Evolutionary conservation across 345 rosid genomes (phyloP).

Genomic region (Linum tenue): DNA sequence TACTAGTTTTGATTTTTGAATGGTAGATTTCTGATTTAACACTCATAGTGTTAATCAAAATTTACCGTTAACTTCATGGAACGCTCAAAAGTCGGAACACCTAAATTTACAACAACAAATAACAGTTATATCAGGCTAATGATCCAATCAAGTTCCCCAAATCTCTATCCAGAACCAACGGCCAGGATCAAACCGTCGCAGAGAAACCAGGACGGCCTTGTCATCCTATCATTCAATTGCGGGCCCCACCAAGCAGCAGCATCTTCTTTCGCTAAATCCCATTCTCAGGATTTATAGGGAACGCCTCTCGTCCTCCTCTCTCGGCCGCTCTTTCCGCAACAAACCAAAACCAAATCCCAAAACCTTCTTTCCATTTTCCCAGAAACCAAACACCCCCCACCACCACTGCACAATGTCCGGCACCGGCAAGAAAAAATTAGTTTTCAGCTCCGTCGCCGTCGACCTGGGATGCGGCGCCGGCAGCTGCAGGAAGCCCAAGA

Average conservation of each 20-base stretch:
- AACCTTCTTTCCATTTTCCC: neutral
- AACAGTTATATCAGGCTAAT: too few species aligned
- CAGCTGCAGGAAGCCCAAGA: constrained; percentile 50
- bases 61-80: too few species aligned
- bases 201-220: neutral
- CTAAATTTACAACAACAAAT: too few species aligned
- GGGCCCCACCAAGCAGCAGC: neutral
- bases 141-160: neutral
- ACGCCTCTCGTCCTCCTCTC: neutral
- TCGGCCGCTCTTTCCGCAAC: neutral
- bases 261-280: neutral
- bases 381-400: neutral
- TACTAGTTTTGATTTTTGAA: too few species aligned
- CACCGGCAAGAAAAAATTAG: constrained; percentile 36
- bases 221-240: neutral
- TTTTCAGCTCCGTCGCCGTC: constrained; percentile 47
- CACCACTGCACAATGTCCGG: constrained; percentile 24
- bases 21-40: too few species aligned
- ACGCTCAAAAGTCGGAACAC: too few species aligned
- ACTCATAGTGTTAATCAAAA: too few species aligned
- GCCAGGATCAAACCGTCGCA: neutral
- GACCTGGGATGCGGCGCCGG: constrained; percentile 45
- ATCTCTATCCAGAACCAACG: neutral
- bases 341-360: neutral
- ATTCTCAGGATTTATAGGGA: neutral